Conservation (phyloP, 2,329 filamentous ascomycete genomes). For the Aspergillus sp. region DNA sequence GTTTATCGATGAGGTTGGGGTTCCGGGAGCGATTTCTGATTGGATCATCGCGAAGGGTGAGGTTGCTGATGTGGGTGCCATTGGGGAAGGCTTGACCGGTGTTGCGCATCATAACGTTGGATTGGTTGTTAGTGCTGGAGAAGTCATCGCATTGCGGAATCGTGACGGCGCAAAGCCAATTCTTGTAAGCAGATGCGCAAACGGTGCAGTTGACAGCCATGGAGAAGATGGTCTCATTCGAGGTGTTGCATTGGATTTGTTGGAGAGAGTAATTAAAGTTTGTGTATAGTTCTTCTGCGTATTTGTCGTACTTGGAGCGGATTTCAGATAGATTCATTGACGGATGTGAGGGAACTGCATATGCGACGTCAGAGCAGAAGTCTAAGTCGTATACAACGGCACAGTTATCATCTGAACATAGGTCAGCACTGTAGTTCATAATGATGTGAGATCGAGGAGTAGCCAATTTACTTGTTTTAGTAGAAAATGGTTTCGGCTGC, state of each 20-base stretch:
- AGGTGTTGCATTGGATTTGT: conserved; percentile 83
- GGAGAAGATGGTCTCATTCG: conserved; percentile 75
- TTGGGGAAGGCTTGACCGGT: conserved; percentile 73
- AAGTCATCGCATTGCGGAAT: conserved; percentile 94
- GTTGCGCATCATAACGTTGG: conserved; percentile 71
- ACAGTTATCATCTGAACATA: conserved; percentile 71
- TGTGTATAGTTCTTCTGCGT: conserved; percentile 69
- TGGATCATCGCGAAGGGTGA: conserved; percentile 39
- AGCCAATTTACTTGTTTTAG: conserved; percentile 68
- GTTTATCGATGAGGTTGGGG: conserved; percentile 66
- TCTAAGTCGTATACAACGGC: conserved; percentile 83
- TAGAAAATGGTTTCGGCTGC: conserved; percentile 71
- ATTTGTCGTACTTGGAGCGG: conserved; percentile 75
- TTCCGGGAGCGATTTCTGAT: conserved; percentile 68
- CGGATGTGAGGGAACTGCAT: conserved; percentile 84
- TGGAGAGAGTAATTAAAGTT: conserved; percentile 82
- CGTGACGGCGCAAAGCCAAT: conserved; percentile 91
- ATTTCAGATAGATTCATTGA: conserved; percentile 66
- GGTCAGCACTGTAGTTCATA: not conserved
- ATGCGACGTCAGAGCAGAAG: conserved; percentile 87
- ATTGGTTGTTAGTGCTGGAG: conserved; percentile 51
- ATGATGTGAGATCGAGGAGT: not conserved
- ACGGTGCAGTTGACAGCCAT: conserved; percentile 75
- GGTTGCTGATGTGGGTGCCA: conserved; percentile 58
- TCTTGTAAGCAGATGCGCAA: conserved; percentile 82